These are phyloP conservation scores for Hypoxylon intermedium DNA, from an alignment of 495 filamentous ascomycete species.

Conservation along the genomic window DNA sequence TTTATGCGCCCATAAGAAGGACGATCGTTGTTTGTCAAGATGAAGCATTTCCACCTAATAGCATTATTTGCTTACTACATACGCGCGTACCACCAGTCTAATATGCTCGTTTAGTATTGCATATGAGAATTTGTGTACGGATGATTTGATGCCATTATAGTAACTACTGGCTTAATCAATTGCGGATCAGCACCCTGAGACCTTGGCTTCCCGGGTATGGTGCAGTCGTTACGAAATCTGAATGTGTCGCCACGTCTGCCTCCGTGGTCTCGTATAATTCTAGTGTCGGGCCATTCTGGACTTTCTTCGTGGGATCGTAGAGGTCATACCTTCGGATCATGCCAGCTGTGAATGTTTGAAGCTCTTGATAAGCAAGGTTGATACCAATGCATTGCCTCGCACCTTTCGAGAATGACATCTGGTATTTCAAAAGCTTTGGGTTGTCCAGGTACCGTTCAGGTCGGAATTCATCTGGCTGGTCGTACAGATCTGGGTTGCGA, in stretches of 20 bases:
- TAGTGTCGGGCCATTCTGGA: constrained; percentile 24
- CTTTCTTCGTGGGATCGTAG: constrained; percentile 37
- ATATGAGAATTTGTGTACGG: too few species aligned
- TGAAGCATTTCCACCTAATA: too few species aligned
- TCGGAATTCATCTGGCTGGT: constrained; percentile 40
- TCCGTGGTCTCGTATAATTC: constrained; percentile 34
- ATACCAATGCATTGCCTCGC: constrained; percentile 26
- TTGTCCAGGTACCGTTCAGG: constrained; percentile 53
- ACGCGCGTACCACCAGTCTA: too few species aligned
- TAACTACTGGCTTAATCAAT: too few species aligned
- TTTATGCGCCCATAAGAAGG: too few species aligned
- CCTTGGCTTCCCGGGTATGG: constrained; percentile 31
- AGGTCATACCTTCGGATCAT: constrained; percentile 33
- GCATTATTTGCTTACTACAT: too few species aligned
- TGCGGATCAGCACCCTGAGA: constrained; percentile 26
- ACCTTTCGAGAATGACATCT: constrained; percentile 23
- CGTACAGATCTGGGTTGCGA: constrained; percentile 45
- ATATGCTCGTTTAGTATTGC: too few species aligned
- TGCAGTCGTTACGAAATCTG: constrained; percentile 30
- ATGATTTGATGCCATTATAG: too few species aligned
- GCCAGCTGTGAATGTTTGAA: constrained; percentile 20
- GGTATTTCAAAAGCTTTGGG: constrained; percentile 37
- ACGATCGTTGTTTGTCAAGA: too few species aligned
- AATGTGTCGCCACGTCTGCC: constrained; percentile 34
- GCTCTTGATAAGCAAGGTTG: constrained; percentile 24